These are phyloP conservation scores for Sarocladium brachiariae DNA, from an alignment of 2,329 filamentous ascomycete species.

Conservation along the genomic window DNA sequence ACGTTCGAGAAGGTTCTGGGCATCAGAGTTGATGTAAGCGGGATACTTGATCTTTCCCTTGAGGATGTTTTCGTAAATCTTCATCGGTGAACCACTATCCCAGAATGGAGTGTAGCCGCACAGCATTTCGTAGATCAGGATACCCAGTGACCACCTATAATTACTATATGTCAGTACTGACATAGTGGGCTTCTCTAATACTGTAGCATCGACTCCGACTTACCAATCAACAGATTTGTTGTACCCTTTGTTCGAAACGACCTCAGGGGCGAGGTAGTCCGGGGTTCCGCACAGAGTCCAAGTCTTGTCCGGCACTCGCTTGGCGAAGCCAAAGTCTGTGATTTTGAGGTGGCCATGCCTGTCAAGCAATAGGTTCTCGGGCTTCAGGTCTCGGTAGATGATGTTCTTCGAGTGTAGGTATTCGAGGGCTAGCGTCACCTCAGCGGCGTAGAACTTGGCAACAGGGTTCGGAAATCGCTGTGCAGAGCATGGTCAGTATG, in stretches of 20 bases:
- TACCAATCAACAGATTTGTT: slow-evolving; percentile 99
- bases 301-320: slow-evolving; percentile 96
- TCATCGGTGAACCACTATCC: slow-evolving; percentile 96
- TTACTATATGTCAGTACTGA: slow-evolving; percentile 9
- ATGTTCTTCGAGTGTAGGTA: slow-evolving; percentile 93
- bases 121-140: slow-evolving; percentile 98
- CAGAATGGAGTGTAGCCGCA: slow-evolving; percentile 99
- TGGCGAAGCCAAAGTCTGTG: slow-evolving; percentile 97
- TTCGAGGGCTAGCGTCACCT: slow-evolving; percentile 91
- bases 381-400: slow-evolving; percentile 96
- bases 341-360: slow-evolving; percentile 94
- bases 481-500: slow-evolving; percentile 8
- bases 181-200: neutral
- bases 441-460: slow-evolving; percentile 97
- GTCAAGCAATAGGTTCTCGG: slow-evolving; percentile 86
- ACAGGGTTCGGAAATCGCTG: slow-evolving; percentile 98
- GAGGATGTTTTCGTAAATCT: slow-evolving; percentile 99
- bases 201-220: slow-evolving; percentile 27
- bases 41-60: slow-evolving; percentile 95
- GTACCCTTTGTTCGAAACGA: slow-evolving; percentile 98
- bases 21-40: slow-evolving; percentile 88
- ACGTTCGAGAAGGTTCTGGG: slow-evolving; percentile 84
- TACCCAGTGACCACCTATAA: slow-evolving; percentile 90
- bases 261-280: slow-evolving; percentile 94
- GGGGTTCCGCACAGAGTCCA: slow-evolving; percentile 98